Evolutionary conservation across 768 basidiomycete genomes (phyloP), one percentile per base, ranked within the genome.

Genomic region (Kockovaella imperatae): DNA sequence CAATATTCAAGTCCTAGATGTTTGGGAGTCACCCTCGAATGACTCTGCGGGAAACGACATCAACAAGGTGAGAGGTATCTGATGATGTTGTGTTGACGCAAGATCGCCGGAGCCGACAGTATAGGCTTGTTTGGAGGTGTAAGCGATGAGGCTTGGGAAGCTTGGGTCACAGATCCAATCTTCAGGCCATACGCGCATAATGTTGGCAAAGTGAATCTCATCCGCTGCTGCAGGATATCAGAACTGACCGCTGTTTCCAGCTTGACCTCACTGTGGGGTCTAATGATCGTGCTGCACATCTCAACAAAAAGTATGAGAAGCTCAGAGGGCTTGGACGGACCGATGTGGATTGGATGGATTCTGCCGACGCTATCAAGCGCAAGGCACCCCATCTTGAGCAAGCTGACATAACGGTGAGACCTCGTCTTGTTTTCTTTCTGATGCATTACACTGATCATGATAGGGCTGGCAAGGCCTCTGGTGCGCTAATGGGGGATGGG

Each of bases 401-500:
- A 10, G 59, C 47, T 0, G 35, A 47, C n/a, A 55, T 59, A 21
- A 47, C 45, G 20, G 62, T 60, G 29, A 28, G 53, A 34, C 35
- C 26, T 13, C 3, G 42, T 29, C 20, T 26, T 44, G 3, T 18
- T 3, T 15, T 35, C 5, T 5, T 5, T 20, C 23, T 23, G 32
- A 24, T 25, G 21, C 20, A 20, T 14, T 40, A 28, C 31, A n/a
- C n/a, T 5, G 46, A 36, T 24, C 18, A 10, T n/a, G 7, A 30
- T 34, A 56, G 50, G 62, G 62, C n/a, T 71, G 70, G 70, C 49
- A 59, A 49, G 70, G 53, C 1, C 31, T 67, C 3, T 71, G 40
- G 36, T 44, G 42, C 34, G 18, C 38, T 4, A 41, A 61, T 20
- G 66, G 56, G 1, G 70, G 70, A 20, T 71, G 70, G 70, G 54